Evolutionary conservation across 129 eudicot genomes (phyloP).

Genomic region (Smallanthus sonchifolius): DNA sequence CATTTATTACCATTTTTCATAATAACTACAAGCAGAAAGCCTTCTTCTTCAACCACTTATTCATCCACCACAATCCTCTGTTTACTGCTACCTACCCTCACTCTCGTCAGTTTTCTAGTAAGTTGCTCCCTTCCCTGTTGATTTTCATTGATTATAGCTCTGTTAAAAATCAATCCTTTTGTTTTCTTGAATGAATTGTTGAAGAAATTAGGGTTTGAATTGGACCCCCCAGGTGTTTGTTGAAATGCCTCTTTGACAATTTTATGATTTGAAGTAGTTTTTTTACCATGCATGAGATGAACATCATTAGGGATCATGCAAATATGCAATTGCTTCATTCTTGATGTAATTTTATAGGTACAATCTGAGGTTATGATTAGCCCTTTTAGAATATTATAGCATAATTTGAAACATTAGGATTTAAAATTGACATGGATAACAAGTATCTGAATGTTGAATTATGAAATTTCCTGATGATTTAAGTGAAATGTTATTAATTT

Average conservation of each 20-base stretch:
- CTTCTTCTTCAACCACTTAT: constrained; percentile 21
- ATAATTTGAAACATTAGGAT: background rate
- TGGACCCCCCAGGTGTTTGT: constrained; percentile 26
- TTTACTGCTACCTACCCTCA: constrained; percentile 1
- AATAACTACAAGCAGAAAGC: background rate
- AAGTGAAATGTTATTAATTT: background rate
- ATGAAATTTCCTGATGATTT: background rate
- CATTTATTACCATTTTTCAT: constrained; percentile 21
- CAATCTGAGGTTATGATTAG: constrained; percentile 1
- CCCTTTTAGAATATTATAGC: background rate
- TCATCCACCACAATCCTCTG: constrained; percentile 1
- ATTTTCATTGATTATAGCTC: background rate
- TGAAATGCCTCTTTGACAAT: constrained; percentile 11
- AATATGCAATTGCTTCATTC: background rate
- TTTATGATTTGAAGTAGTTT: background rate
- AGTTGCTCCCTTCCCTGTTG: constrained; percentile 12
- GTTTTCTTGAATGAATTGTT: background rate
- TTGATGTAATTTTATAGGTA: background rate
- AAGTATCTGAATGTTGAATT: background rate
- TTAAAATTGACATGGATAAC: background rate
- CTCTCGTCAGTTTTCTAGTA: constrained; percentile 40
- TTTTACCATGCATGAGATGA: background rate
- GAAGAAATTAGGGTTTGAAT: constrained; percentile 2
- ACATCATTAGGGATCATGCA: constrained; percentile 5
- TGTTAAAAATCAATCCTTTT: background rate